Evolutionary conservation across 208 protist species (phyloP), one percentile per base, ranked within the genome.

Genomic region (Trypanosoma avium): DNA sequence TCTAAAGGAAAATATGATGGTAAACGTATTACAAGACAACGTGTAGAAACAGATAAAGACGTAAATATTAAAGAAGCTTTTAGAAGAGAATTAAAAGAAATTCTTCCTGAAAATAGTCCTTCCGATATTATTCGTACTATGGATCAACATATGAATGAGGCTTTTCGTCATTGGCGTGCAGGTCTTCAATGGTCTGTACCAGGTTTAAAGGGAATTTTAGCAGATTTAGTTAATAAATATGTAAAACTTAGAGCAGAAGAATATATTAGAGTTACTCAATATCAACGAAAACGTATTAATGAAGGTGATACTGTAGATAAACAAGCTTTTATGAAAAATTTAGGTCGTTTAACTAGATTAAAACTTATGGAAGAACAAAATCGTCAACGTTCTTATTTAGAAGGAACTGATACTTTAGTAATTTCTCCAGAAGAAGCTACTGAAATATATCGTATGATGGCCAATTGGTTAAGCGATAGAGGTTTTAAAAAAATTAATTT

Each of bases 401-500:
- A 98, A 74, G 99, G 99, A 29, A 97, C 98, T 30, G 99, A 99
- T 75, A 55, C 69, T 43, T 38, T 36, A 57, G 73, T 76, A 26
- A 77, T 99, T 17, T 86, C 84, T 10, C 48, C 94, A 29, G 98
- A 99, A 72, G 98, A 99, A 68, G 99, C 97, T 33, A 96, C 99
- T 19, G 98, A 99, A 24, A 99, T 99, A 63, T 99, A 99, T 82
- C 99, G 97, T 26, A 99, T 98, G 61, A 99, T 98, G 68, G 98
- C 99, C 2, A 97, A 99, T 67, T 99, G 99, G 99, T 87, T 99
- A 15, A 99, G 99, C 77, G 94, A 94, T 49, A 90, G 99, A 56
- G 98, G 99, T 57, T 99, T 99, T 86, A 97, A 97, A 61, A 98
- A 98, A 35, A 99, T 99, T 75, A 83, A 96, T n/a, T 99, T 99